phyloP scores from a whole-genome alignment of 169 alveolate genomes.

The Plasmodium vivax region DNA sequence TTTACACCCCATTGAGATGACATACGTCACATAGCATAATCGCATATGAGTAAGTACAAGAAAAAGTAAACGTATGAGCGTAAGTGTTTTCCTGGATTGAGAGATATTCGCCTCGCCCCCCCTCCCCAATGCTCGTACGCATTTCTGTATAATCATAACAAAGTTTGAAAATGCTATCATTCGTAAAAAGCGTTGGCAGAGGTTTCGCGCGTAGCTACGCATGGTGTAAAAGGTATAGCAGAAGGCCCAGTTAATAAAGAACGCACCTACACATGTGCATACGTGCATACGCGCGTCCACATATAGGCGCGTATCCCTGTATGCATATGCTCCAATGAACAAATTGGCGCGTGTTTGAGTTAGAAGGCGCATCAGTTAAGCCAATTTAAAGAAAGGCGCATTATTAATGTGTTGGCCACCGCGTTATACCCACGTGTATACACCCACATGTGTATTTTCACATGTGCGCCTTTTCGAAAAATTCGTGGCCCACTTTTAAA shows the following conservation, averaged over 20 bases:
- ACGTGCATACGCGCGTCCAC: not conserved
- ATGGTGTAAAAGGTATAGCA: slow-evolving; percentile 49
- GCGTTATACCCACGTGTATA: not conserved
- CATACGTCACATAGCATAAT: not conserved
- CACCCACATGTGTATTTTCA: not conserved
- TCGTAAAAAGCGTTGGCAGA: slow-evolving; percentile 34
- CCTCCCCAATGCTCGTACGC: not conserved
- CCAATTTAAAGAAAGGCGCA: not conserved
- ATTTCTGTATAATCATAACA: slow-evolving; percentile 20
- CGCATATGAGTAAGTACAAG: not conserved
- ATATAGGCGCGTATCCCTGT: not conserved
- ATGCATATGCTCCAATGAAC: not conserved
- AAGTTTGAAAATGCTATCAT: slow-evolving; percentile 33
- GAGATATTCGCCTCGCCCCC: not conserved
- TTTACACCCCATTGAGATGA: not conserved
- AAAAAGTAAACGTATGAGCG: not conserved
- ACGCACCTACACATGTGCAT: not conserved
- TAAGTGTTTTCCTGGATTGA: not conserved
- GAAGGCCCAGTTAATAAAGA: not conserved
- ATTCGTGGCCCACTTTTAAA: not conserved
- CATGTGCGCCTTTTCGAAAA: not conserved
- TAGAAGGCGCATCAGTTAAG: not conserved
- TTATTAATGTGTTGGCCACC: not conserved
- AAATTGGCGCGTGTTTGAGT: not conserved
- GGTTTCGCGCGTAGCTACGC: slow-evolving; percentile 18